Conservation (phyloP, 1,139 yeast genomes). For the Zygotorulaspora mrakii region DNA sequence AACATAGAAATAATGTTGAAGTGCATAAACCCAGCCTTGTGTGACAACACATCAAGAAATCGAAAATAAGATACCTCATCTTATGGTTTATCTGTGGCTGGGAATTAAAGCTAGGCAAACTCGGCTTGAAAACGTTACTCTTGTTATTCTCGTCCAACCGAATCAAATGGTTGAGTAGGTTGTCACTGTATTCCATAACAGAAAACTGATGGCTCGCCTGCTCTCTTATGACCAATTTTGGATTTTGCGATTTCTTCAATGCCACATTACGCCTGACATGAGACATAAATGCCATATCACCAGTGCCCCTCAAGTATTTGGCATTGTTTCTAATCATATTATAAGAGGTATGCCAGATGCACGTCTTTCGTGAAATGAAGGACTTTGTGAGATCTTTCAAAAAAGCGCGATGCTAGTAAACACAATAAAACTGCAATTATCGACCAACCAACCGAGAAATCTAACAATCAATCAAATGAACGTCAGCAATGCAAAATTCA, state of each 20-base stretch:
- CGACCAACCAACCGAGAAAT: background rate
- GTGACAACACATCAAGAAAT: slow-evolving; percentile 83
- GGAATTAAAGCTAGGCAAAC: slow-evolving; percentile 15
- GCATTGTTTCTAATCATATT: slow-evolving; percentile 13
- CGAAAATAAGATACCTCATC: slow-evolving; percentile 48
- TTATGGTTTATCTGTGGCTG: slow-evolving; percentile 27
- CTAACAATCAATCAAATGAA: background rate
- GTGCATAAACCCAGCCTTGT: slow-evolving; percentile 69
- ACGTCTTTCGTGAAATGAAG: too few species aligned
- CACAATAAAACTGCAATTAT: background rate
- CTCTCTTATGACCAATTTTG: slow-evolving; percentile 18
- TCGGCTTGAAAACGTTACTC: slow-evolving; percentile 6
- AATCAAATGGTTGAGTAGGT: slow-evolving; percentile 17
- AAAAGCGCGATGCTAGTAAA: background rate
- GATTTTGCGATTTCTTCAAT: slow-evolving; percentile 17
- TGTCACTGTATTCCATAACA: slow-evolving; percentile 20
- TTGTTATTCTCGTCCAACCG: slow-evolving; percentile 10
- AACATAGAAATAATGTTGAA: slow-evolving; percentile 74
- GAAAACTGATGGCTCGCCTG: slow-evolving; percentile 18
- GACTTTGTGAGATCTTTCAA: background rate
- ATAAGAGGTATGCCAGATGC: too few species aligned
- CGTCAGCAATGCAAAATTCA: background rate
- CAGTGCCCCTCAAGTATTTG: slow-evolving; percentile 8
- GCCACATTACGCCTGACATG: slow-evolving; percentile 21
- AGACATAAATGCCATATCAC: slow-evolving; percentile 19